These are phyloP conservation scores for Penicillium sclerotiorum DNA, from an alignment of 2,329 filamentous ascomycete species.

Conservation along the genomic window DNA sequence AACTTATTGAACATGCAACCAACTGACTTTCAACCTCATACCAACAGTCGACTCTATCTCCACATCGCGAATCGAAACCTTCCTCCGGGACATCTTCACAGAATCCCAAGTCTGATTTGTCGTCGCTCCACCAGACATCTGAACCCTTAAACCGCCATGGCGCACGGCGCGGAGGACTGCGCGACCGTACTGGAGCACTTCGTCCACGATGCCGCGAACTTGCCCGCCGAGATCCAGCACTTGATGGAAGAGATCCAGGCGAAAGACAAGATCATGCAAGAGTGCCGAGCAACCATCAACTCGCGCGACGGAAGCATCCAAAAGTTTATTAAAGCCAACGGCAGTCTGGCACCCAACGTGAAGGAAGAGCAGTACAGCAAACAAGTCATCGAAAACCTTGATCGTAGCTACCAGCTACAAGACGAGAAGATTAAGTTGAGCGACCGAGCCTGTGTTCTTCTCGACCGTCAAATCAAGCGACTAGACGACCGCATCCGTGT, in stretches of 20 bases:
- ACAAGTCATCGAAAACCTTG: conserved; percentile 59
- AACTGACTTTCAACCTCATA: background rate
- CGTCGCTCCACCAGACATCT: background rate
- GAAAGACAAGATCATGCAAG: conserved; percentile 64
- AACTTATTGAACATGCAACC: too few species aligned
- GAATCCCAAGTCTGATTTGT: too few species aligned
- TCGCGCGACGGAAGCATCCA: conserved; percentile 64
- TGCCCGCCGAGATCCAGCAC: conserved; percentile 66
- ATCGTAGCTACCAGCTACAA: conserved; percentile 60
- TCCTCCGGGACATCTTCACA: background rate
- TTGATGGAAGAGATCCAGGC: conserved; percentile 68
- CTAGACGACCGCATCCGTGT: conserved; percentile 65
- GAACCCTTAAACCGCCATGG: conserved; percentile 36
- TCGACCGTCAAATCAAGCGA: conserved; percentile 66
- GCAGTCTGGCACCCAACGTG: conserved; percentile 62
- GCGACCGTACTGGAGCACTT: conserved; percentile 67
- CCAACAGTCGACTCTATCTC: background rate
- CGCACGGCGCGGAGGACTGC: conserved; percentile 59
- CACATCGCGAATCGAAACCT: too few species aligned
- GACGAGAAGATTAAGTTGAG: conserved; percentile 64
- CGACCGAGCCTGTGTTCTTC: conserved; percentile 61
- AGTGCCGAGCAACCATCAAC: conserved; percentile 59
- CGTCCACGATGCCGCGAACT: conserved; percentile 64
- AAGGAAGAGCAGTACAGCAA: conserved; percentile 66
- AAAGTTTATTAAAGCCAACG: conserved; percentile 66